Conservation (phyloP, 108 stramenopile genomes). For the Cyclotella sp. region DNA sequence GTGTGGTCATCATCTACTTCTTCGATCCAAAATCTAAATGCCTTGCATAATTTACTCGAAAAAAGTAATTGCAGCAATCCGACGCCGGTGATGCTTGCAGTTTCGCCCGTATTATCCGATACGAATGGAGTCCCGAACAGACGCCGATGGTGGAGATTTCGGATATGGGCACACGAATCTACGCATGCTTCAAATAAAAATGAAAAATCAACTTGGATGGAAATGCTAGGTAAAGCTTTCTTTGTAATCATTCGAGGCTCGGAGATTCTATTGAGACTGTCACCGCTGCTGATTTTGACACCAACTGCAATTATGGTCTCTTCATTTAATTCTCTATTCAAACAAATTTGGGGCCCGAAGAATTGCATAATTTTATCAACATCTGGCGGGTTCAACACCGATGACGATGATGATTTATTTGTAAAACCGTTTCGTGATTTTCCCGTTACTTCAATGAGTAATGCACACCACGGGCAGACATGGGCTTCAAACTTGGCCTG, state of each 20-base stretch:
- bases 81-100: background rate
- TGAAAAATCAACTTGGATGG: conserved; percentile 7
- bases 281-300: conserved; percentile 70
- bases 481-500: conserved; percentile 68
- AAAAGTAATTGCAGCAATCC: background rate
- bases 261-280: conserved; percentile 70
- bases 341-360: background rate
- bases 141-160: conserved; percentile 5
- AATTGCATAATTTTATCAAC: background rate
- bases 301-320: conserved; percentile 64
- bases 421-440: conserved; percentile 19
- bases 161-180: background rate
- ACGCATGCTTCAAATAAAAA: background rate
- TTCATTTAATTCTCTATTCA: conserved; percentile 9
- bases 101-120: background rate
- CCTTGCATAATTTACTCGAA: background rate
- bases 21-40: background rate
- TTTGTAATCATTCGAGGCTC: conserved; percentile 41
- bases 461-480: conserved; percentile 1
- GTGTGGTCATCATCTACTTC: background rate
- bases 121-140: background rate
- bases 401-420: conserved; percentile 9
- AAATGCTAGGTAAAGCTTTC: conserved; percentile 23
- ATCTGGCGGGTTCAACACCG: background rate
- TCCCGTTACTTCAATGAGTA: background rate